Evolutionary conservation across 2,329 filamentous ascomycete species (phyloP), one percentile per base, ranked within the genome.

Genomic region (Phoma sp.): DNA sequence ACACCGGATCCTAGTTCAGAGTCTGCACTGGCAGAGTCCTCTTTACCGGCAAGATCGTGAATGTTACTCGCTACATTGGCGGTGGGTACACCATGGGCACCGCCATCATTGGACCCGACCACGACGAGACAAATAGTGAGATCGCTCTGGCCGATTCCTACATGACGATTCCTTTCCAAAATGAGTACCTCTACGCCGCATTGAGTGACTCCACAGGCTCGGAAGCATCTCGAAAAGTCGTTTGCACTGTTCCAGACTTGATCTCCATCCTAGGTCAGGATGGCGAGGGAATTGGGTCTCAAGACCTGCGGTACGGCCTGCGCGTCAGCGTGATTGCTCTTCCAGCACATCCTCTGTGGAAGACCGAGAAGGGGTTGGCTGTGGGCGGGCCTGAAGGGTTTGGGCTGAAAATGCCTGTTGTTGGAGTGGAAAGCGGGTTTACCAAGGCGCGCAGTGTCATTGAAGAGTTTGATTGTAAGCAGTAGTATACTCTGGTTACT

Each of bases 1-100:
- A n/a, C n/a, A n/a, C n/a, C n/a, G n/a, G n/a, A n/a, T n/a, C 28
- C 11, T 29, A 45, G 42, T 45, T 45, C 20, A 15, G 32, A 14
- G 42, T 45, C 11, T 45, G 28, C 20, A 14, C 42, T 5, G 49
- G 49, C 6, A 26, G 25, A 14, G 40, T 53, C 18, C 42, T 56
- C 9, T 56, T 46, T 28, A n/a, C 36, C 23, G 53, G 53, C 14
- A 56, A 56, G 36, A 56, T 56, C 12, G 32, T 56, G 9, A 33
- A 38, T 7, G 53, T 56, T 3, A 21, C 29, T 29, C 33, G 53
- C n/a, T 20, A 39, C 42, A 34, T 51, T 23, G 20, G 26, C 15
- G 6, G 42, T 12, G 39, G 53, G 17, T 47, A 30, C 34, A 53
- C 49, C 14, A 30, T 42, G 23, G 49, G 49, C 17, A 29, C 23